Conservation (phyloP, 2,329 filamentous ascomycete genomes). For the Fusarium coffeatum region DNA sequence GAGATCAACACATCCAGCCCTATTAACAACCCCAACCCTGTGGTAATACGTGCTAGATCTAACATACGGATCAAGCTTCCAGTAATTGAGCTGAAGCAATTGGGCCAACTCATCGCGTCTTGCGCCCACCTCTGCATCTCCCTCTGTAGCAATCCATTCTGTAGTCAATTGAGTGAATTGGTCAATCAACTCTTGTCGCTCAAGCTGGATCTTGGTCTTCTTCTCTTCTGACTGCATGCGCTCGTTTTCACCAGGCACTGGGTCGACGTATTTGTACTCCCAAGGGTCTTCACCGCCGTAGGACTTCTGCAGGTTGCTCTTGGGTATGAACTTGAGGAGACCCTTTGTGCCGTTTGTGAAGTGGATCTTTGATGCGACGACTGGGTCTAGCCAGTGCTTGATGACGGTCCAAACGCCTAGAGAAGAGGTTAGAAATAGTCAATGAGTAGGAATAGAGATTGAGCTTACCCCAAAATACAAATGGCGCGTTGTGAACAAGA, state of each 20-base stretch:
- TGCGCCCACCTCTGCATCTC: neutral
- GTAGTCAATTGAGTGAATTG: constrained; percentile 61
- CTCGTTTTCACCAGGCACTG: constrained; percentile 68
- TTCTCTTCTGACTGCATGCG: constrained; percentile 49
- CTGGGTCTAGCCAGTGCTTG: constrained; percentile 79
- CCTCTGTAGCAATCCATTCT: constrained; percentile 23
- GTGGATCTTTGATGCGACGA: constrained; percentile 78
- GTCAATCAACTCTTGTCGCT: constrained; percentile 64
- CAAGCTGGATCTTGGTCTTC: constrained; percentile 60
- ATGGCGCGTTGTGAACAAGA: constrained; percentile 80
- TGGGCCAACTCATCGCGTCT: constrained; percentile 62
- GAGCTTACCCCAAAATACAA: constrained; percentile 68
- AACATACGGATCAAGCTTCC: constrained; percentile 76
- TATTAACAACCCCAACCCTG: constrained; percentile 30
- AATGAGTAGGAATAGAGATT: neutral
- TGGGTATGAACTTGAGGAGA: constrained; percentile 69
- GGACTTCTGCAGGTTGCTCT: constrained; percentile 66
- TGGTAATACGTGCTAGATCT: constrained; percentile 58
- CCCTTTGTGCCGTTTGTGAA: constrained; percentile 74
- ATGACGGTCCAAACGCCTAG: constrained; percentile 69
- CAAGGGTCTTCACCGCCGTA: constrained; percentile 75
- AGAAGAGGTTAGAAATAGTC: neutral
- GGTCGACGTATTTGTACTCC: constrained; percentile 74
- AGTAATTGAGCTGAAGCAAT: constrained; percentile 71
- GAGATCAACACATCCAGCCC: constrained; percentile 35